Percentiles rank a stretch among this genome's conserved stretches.
These are phyloP conservation scores for Globisporangium uncinulatum DNA, from an alignment of 352 stramenopile genomes.

Conservation along the genomic window DNA sequence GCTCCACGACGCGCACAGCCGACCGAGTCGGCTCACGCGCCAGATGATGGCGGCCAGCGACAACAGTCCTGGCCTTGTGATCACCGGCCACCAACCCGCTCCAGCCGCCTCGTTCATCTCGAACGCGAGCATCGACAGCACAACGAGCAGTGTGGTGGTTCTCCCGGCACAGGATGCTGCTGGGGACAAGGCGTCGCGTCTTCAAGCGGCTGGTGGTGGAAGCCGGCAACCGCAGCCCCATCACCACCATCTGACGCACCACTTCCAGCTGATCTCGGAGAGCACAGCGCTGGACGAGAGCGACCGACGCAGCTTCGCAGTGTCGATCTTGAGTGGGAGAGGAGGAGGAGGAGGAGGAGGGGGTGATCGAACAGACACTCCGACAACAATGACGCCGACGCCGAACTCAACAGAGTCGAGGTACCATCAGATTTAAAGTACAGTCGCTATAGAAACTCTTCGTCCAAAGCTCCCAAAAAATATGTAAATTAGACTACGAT, in stretches of 20 bases:
- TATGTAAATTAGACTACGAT: no score
- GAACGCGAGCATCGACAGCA: background rate
- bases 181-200: background rate
- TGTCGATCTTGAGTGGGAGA: no score
- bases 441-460: no score
- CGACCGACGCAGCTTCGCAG: background rate
- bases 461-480: no score
- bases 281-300: background rate
- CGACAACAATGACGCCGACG: background rate
- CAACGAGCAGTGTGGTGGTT: background rate
- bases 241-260: background rate
- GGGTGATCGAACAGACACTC: no score
- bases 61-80: background rate
- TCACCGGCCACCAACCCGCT: background rate
- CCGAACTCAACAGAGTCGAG: background rate
- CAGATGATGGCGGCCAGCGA: conserved; percentile 7
- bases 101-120: background rate
- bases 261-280: background rate
- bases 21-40: conserved; percentile 9
- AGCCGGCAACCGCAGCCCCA: background rate
- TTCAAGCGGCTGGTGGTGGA: background rate
- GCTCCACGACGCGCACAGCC: background rate
- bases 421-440: conserved; percentile 3
- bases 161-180: background rate
- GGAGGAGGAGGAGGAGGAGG: no score